A percentile compares a stretch with the other conserved stretches of the same genome.
These are phyloP conservation scores for Picochlorum sp. DNA, from an alignment of 139 green algal genomes.

Conservation along the genomic window DNA sequence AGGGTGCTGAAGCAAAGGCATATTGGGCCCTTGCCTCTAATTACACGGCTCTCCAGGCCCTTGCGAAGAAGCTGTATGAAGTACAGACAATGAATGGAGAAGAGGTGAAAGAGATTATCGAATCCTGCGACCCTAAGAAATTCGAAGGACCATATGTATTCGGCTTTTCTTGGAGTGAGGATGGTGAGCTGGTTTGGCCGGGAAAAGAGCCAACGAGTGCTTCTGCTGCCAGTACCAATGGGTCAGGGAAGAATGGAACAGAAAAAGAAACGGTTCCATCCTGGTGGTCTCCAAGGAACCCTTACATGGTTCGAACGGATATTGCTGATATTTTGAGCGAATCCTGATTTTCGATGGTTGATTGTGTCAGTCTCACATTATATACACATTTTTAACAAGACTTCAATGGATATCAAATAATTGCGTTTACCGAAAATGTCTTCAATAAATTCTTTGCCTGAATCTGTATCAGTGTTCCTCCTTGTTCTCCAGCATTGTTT, in stretches of 20 bases:
- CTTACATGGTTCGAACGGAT: slow-evolving; percentile 34
- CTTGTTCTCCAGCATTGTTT: slow-evolving; percentile 8
- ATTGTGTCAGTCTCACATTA: background rate
- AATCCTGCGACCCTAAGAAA: slow-evolving; percentile 8
- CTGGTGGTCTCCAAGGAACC: slow-evolving; percentile 31
- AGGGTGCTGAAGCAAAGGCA: slow-evolving; percentile 79
- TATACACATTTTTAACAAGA: background rate
- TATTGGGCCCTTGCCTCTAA: slow-evolving; percentile 76
- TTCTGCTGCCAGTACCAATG: background rate
- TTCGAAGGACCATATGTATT: slow-evolving; percentile 17
- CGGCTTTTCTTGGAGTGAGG: slow-evolving; percentile 30
- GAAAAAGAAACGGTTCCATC: background rate
- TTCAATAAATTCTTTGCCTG: slow-evolving; percentile 57
- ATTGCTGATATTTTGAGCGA: slow-evolving; percentile 29
- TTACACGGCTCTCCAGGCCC: slow-evolving; percentile 41
- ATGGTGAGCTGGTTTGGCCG: slow-evolving; percentile 27
- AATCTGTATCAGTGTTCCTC: slow-evolving; percentile 32
- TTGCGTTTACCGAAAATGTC: slow-evolving; percentile 59
- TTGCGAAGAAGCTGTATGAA: slow-evolving; percentile 29
- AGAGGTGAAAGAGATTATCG: slow-evolving; percentile 33
- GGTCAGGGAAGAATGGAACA: background rate
- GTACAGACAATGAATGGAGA: slow-evolving; percentile 32
- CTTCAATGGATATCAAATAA: slow-evolving; percentile 34
- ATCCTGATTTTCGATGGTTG: background rate
- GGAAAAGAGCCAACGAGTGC: slow-evolving; percentile 1